Percentiles rank a stretch among this genome's conserved stretches.
Conservation (phyloP, 1,284 basidiomycete genomes). For the Inonotus hispidus region DNA sequence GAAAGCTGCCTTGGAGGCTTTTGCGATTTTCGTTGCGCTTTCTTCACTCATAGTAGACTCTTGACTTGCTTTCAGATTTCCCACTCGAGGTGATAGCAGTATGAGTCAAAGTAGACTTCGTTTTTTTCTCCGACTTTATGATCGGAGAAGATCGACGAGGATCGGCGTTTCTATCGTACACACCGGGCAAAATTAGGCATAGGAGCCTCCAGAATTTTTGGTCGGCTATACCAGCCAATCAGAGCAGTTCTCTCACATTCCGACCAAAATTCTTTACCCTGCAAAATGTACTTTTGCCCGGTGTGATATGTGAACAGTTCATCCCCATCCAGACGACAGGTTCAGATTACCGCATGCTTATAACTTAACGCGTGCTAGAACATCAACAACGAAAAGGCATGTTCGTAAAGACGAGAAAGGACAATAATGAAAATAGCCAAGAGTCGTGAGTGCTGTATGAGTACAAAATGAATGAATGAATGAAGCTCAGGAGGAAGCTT, state of each 20-base stretch:
- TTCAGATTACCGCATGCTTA: not conserved
- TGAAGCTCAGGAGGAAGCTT: not conserved
- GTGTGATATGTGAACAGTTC: too few relatives aligned
- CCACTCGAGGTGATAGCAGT: not conserved
- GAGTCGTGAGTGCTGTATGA: constrained; percentile 5
- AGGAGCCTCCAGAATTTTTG: too few relatives aligned
- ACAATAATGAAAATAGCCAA: not conserved
- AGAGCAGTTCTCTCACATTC: too few relatives aligned
- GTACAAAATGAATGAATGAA: constrained; percentile 7
- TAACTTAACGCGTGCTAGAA: not conserved
- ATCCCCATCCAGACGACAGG: too few relatives aligned
- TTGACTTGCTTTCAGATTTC: not conserved
- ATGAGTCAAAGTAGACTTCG: not conserved
- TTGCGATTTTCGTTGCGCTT: constrained; percentile 47
- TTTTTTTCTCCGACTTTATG: not conserved
- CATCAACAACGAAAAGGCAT: not conserved
- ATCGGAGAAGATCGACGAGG: not conserved
- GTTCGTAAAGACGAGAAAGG: not conserved
- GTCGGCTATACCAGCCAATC: too few relatives aligned
- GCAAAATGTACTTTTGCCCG: too few relatives aligned
- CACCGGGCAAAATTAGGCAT: too few relatives aligned
- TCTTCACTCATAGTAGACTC: not conserved
- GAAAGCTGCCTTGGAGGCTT: constrained; percentile 76
- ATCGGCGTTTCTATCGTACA: not conserved
- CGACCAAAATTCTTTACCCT: too few relatives aligned